Percentiles rank a stretch among this genome's conserved stretches.
Conservation (phyloP, 257 asterid genomes). For the Jasminum sambac region DNA sequence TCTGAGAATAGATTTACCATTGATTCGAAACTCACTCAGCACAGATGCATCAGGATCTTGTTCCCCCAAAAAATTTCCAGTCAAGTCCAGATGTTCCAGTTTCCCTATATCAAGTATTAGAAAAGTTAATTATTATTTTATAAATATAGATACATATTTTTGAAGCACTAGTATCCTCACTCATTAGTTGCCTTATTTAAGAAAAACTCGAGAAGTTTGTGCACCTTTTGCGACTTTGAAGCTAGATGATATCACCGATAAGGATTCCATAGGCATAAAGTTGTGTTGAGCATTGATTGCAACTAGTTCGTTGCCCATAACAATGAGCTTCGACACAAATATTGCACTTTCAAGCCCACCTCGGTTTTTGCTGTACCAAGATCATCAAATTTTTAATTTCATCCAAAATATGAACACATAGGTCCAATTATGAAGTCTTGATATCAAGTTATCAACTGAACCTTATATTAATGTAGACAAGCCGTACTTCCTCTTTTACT, state of each 20-base stretch:
- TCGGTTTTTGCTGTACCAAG: constrained; percentile 63
- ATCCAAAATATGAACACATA: constrained; percentile 7
- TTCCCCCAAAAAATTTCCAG: constrained; percentile 52
- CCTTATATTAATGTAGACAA: constrained; percentile 76
- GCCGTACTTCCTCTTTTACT: constrained; percentile 46
- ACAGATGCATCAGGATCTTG: constrained; percentile 36
- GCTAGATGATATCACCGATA: constrained; percentile 51
- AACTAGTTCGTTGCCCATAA: constrained; percentile 45
- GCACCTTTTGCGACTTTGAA: constrained; percentile 66
- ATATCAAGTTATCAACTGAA: constrained; percentile 23
- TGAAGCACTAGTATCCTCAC: background rate
- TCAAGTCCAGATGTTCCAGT: constrained; percentile 75
- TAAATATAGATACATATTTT: background rate
- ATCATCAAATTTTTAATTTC: constrained; percentile 24
- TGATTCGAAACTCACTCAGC: constrained; percentile 44
- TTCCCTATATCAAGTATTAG: constrained; percentile 45
- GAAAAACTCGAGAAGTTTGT: background rate
- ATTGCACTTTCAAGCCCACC: constrained; percentile 82
- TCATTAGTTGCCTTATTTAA: background rate
- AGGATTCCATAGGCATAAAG: constrained; percentile 70
- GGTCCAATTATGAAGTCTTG: background rate
- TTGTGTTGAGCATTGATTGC: constrained; percentile 69
- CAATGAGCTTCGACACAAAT: constrained; percentile 62
- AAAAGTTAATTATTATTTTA: background rate
- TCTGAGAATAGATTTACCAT: constrained; percentile 44